Evolutionary conservation across 495 filamentous ascomycete genomes (phyloP), one percentile per base, ranked within the genome.

Genomic region (Aspergillus sclerotiicarbonarius): DNA sequence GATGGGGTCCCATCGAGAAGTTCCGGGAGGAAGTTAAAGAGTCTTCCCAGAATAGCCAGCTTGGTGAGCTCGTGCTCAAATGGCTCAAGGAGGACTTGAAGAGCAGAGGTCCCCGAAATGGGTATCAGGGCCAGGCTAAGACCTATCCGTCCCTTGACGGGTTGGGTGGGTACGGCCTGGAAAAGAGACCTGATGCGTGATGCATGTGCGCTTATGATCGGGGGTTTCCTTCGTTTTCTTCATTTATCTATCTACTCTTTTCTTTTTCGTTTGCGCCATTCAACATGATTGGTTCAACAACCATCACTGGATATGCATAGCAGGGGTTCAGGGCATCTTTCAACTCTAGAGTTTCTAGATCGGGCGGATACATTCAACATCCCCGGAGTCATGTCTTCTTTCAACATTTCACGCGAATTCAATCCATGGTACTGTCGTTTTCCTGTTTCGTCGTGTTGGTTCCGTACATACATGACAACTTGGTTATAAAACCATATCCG

Each of bases 61-160:
- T 96, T 8, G 92, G 92, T 0, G 87, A 94, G 71, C 68, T 98
- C 69, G 95, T 97, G 48, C 68, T 98, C 56, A 78, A 77, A 53
- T 97, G 94, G 95, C 74, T 98, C 73, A 82, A 86, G 68, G 84
- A 89, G 60, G 94, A 98, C 75, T 70, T 97, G 63, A 70, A 80
- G 60, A 87, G 89, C 57, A 80, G 94, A 53, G 94, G 95, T 0
- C 91, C 91, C 15, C 79, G 94, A 66, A 80, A 83, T 63, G 79
- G 71, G 15, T 69, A 78, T 29, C 76, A 78, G 0, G 80, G 78
- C 19, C 82, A 94, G 74, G 90, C 84, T 2, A 86, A 83, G 75
- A 85, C 87, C 10, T 96, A 95, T 60, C 73, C 76, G 54, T 81
- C 68, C 37, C 61, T 79, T 10, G 82, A 84, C 4, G 90, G 89